Conservation (phyloP, 106 monocot species). For the Cymbidium sinense region DNA sequence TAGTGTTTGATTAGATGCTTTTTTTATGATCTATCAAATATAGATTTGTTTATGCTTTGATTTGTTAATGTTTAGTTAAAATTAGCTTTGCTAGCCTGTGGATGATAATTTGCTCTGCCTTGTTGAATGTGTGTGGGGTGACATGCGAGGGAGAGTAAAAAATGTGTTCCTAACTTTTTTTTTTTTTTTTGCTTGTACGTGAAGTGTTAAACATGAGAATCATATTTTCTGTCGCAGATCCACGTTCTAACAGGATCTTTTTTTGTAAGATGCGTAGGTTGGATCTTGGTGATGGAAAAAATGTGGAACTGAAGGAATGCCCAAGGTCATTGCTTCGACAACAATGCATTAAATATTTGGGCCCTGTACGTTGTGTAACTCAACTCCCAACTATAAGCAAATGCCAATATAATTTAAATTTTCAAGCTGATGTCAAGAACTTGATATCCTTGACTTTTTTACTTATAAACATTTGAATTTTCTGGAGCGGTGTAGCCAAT, state of each 20-base stretch:
- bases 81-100: neutral
- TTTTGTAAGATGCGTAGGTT: neutral
- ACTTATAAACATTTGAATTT: neutral
- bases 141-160: neutral
- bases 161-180: no score
- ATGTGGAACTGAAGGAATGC: neutral
- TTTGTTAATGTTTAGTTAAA: no score
- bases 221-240: neutral
- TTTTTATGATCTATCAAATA: no score
- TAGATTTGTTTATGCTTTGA: neutral
- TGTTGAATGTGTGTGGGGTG: neutral
- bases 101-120: neutral
- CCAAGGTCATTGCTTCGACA: conserved; percentile 55
- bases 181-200: no score
- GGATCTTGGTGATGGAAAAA: neutral
- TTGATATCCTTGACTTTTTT: neutral
- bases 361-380: conserved; percentile 53
- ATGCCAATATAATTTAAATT: neutral
- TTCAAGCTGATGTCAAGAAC: neutral
- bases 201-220: neutral
- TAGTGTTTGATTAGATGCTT: no score
- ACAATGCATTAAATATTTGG: conserved; percentile 84
- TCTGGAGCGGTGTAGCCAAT: no score
- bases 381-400: no score
- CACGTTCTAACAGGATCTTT: neutral